Evolutionary conservation across 2,329 filamentous ascomycete genomes (phyloP).

Genomic region (Rugonectria rugulosa): DNA sequence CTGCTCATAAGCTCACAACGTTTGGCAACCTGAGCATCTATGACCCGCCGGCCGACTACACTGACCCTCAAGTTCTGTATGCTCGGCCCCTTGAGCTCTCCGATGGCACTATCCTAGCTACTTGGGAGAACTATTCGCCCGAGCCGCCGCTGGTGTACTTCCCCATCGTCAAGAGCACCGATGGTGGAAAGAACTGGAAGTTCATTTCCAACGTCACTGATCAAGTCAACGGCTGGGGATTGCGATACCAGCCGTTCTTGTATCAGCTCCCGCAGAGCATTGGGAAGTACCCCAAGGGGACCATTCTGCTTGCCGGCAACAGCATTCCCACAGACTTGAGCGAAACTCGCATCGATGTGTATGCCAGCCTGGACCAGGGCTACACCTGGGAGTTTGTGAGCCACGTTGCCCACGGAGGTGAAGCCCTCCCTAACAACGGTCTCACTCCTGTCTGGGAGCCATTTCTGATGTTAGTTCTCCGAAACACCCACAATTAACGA

Average conservation of each 20-base stretch:
- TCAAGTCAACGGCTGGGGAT: slow-evolving; percentile 69
- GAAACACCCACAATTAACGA: fast-evolving
- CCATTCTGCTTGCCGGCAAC: slow-evolving; percentile 68
- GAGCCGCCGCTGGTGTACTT: slow-evolving; percentile 64
- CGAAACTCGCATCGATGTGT: slow-evolving; percentile 73
- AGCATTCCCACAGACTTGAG: slow-evolving; percentile 67
- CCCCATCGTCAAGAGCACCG: slow-evolving; percentile 60
- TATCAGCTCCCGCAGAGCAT: slow-evolving; percentile 67
- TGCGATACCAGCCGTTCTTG: slow-evolving; percentile 74
- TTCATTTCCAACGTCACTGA: slow-evolving; percentile 71
- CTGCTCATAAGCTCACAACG: slow-evolving; percentile 15
- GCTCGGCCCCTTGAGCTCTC: slow-evolving; percentile 54
- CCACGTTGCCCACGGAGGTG: slow-evolving; percentile 68
- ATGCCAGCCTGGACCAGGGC: slow-evolving; percentile 68
- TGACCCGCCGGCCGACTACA: slow-evolving; percentile 50
- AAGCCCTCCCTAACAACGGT: slow-evolving; percentile 68
- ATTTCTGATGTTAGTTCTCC: slow-evolving; percentile 58
- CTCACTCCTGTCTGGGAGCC: slow-evolving; percentile 77
- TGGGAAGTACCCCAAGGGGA: slow-evolving; percentile 67
- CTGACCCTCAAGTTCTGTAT: slow-evolving; percentile 53
- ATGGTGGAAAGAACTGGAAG: slow-evolving; percentile 68
- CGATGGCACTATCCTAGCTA: slow-evolving; percentile 57
- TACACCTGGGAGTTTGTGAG: slow-evolving; percentile 72
- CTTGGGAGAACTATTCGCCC: slow-evolving; percentile 65
- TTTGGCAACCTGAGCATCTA: slow-evolving; percentile 47